These are phyloP conservation scores for Thuidium tamariscinum DNA, from an alignment of 225 moss, liverwort and hornwort species.

Conservation along the genomic window DNA sequence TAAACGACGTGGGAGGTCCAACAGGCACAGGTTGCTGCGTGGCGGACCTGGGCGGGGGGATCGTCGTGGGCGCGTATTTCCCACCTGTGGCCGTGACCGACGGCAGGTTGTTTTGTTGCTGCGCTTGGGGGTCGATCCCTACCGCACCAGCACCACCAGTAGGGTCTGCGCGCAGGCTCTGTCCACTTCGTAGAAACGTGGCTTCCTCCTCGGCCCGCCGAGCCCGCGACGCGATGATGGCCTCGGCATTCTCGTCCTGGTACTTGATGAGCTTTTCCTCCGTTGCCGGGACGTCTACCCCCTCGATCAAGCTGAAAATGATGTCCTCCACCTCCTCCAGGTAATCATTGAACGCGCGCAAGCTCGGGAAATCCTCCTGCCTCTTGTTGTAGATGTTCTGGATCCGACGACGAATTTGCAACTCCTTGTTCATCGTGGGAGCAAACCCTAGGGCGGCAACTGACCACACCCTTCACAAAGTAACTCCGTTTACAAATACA, in stretches of 20 bases:
- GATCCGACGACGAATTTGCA: constrained; percentile 64
- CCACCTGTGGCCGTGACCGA: constrained; percentile 6
- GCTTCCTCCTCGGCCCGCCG: constrained; percentile 39
- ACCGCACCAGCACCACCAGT: background rate
- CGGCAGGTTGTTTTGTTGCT: background rate
- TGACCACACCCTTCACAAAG: background rate
- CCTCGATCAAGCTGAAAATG: constrained; percentile 49
- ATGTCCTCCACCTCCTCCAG: constrained; percentile 81
- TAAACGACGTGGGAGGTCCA: constrained; percentile 22
- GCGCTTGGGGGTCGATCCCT: constrained; percentile 18
- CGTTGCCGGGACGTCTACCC: constrained; percentile 30
- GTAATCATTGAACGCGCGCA: constrained; percentile 85
- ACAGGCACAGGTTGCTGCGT: constrained; percentile 59
- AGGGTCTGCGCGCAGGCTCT: background rate
- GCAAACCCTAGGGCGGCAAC: background rate
- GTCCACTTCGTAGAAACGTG: constrained; percentile 17
- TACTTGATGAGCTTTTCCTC: constrained; percentile 36
- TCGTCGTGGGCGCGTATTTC: constrained; percentile 67
- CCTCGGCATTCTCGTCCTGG: constrained; percentile 42
- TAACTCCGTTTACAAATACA: background rate
- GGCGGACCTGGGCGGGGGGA: constrained; percentile 42
- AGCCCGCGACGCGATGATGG: constrained; percentile 45
- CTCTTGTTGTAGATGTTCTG: constrained; percentile 76
- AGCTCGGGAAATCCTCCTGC: constrained; percentile 67
- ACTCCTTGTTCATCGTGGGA: constrained; percentile 70